phyloP scores from a whole-genome alignment of 345 rosid genomes.

The Gossypium raimondii region DNA sequence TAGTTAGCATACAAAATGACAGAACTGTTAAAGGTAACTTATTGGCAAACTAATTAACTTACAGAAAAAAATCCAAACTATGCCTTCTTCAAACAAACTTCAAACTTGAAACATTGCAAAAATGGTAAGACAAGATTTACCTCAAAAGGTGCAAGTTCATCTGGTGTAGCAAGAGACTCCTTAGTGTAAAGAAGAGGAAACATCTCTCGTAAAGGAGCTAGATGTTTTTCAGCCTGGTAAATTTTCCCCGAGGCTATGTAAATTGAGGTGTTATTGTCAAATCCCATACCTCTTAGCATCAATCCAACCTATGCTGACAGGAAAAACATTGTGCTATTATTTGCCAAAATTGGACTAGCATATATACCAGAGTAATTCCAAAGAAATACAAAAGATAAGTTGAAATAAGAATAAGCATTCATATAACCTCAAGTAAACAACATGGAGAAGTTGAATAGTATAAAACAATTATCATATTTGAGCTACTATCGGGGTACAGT shows the following conservation, averaged over 20 bases:
- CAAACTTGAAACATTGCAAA: background rate
- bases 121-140: slow-evolving; percentile 28
- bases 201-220: slow-evolving; percentile 71
- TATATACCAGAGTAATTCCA: background rate
- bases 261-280: slow-evolving; percentile 73
- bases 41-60: background rate
- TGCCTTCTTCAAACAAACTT: slow-evolving; percentile 3
- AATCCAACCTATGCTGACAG: slow-evolving; percentile 85
- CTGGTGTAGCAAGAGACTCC: slow-evolving; percentile 78
- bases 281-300: slow-evolving; percentile 98
- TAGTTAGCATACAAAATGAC: background rate
- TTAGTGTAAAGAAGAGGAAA: slow-evolving; percentile 82
- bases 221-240: slow-evolving; percentile 60
- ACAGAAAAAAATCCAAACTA: background rate
- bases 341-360: slow-evolving; percentile 9
- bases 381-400: background rate
- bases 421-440: background rate
- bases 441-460: background rate
- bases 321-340: slow-evolving; percentile 30
- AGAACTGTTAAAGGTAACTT: slow-evolving; percentile 2
- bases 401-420: background rate
- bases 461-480: too few species aligned
- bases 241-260: slow-evolving; percentile 82
- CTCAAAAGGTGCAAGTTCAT: slow-evolving; percentile 84
- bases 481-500: background rate